phyloP scores from a whole-genome alignment of 2,329 filamentous ascomycete species.

The Fusarium transvaalense region DNA sequence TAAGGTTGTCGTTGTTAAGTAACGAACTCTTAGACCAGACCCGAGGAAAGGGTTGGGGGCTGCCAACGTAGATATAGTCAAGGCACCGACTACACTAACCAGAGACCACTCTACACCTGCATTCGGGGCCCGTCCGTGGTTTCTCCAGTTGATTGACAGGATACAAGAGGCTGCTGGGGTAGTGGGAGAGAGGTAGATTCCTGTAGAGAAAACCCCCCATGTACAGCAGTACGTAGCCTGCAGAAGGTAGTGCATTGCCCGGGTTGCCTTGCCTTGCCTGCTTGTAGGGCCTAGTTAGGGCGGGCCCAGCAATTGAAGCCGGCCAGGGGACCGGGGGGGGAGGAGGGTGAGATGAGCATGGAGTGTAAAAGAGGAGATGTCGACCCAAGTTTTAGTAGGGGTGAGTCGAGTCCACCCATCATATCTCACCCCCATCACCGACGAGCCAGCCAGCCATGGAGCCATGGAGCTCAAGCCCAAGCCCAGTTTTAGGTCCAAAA shows the following conservation, averaged over 20 bases:
- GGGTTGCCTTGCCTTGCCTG: conserved; percentile 5
- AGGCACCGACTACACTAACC: conserved; percentile 38
- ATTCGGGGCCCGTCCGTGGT: conserved; percentile 46
- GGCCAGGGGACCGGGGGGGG: conserved; percentile 22
- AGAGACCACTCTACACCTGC: conserved; percentile 35
- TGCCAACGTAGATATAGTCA: conserved; percentile 49
- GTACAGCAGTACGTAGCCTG: conserved; percentile 35
- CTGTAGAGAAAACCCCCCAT: conserved; percentile 18
- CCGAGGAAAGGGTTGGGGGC: conserved; percentile 41
- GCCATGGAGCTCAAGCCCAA: conserved; percentile 28
- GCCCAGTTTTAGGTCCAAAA: conserved; percentile 32
- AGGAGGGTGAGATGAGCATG: background rate
- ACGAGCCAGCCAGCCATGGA: conserved; percentile 24
- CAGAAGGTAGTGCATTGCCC: conserved; percentile 22
- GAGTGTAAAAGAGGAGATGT: background rate
- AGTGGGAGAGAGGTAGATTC: conserved; percentile 11
- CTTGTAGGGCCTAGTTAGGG: conserved; percentile 27
- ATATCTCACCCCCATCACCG: conserved; percentile 15
- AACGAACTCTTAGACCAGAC: conserved; percentile 40
- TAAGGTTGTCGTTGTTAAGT: conserved; percentile 36
- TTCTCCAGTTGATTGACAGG: conserved; percentile 38
- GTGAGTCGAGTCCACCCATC: conserved; percentile 7
- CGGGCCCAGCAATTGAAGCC: conserved; percentile 31
- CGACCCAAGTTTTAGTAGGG: conserved; percentile 1
- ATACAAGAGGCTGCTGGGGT: conserved; percentile 40